These are phyloP conservation scores for Karstenula rhodostoma DNA, from an alignment of 2,329 filamentous ascomycete species.

Conservation along the genomic window DNA sequence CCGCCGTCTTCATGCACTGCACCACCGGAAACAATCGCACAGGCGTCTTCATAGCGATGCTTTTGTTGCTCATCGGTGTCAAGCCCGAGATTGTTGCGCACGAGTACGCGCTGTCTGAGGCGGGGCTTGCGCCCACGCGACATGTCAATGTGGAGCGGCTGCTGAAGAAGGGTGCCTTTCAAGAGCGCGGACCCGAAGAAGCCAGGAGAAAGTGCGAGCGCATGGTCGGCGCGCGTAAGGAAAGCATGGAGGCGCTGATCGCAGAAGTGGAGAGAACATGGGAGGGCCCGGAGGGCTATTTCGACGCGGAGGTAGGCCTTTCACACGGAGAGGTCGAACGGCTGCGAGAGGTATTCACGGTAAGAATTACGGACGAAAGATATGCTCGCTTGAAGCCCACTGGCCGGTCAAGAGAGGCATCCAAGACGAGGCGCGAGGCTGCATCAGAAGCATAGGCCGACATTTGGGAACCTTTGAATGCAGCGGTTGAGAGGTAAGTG, in stretches of 20 bases:
- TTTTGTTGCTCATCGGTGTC: slow-evolving; percentile 69
- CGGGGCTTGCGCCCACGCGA: slow-evolving; percentile 52
- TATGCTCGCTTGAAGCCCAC: no score
- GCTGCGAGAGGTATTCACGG: slow-evolving; percentile 24
- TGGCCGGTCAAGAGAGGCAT: not conserved
- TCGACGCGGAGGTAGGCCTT: slow-evolving; percentile 25
- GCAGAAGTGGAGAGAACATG: slow-evolving; percentile 28
- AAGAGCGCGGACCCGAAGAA: slow-evolving; percentile 36
- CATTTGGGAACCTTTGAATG: no score
- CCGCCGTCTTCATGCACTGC: slow-evolving; percentile 73
- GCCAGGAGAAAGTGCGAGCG: slow-evolving; percentile 37
- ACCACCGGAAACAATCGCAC: slow-evolving; percentile 80
- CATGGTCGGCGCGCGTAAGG: slow-evolving; percentile 49
- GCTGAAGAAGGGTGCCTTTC: slow-evolving; percentile 59
- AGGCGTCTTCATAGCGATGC: slow-evolving; percentile 70
- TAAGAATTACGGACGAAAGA: slow-evolving; percentile 6
- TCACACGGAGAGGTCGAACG: slow-evolving; percentile 23
- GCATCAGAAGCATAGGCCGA: no score
- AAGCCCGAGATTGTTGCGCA: slow-evolving; percentile 62
- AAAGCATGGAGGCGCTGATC: slow-evolving; percentile 35
- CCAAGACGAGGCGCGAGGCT: not conserved
- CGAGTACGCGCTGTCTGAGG: slow-evolving; percentile 73
- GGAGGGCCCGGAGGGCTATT: slow-evolving; percentile 33
- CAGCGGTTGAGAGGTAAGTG: no score
- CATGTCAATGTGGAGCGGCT: slow-evolving; percentile 54